Evolutionary conservation across 257 asterid genomes (phyloP), one percentile per base, ranked within the genome.

Genomic region (Nicotiana knightiana): DNA sequence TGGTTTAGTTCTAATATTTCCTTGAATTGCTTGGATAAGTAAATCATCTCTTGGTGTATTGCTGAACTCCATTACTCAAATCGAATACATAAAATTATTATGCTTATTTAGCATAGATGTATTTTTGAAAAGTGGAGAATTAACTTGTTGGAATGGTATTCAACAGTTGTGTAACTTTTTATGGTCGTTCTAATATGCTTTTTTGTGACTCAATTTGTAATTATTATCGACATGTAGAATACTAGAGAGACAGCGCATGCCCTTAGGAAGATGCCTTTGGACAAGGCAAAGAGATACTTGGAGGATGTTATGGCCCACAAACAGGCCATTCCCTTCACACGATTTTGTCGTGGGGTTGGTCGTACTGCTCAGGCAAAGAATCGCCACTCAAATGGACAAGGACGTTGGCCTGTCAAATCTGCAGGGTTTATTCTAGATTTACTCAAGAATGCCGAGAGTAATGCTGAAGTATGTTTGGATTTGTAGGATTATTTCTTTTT

Each of bases 331-430:
- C 97, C 98, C 37, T 81, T 81, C 78, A 81, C 83, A n/a, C 83
- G 83, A 32, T 81, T 81, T 58, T 81, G 83, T 57, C 66, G 97
- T 37, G 98, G 97, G 58, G 95, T 94, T 76, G 98, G 98, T 16
- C 89, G 98, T 77, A 94, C 97, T 79, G 97, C 98, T 55, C 98
- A 92, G 85, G 98, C 95, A n/a, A 94, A 94, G 93, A 91, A 91
- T 85, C 89, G 97, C 62, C 98, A 94, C 76, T 90, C 98, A 9
- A 92, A 92, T 85, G 98, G 97, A 26, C 96, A 94, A 84, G 97
- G 97, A 1, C 96, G 97, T n/a, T 94, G 97, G 98, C 98, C 97
- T 16, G 96, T 88, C 28, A 94, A 94, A 64, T 94, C 98, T 54
- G 98, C 97, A 10, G 87, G 84, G 78, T 90, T 92, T 63, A 87